A percentile compares a stretch with the other conserved stretches of the same genome.
These are phyloP conservation scores for Russula foetens DNA, from an alignment of 768 basidiomycete genomes.

Conservation along the genomic window DNA sequence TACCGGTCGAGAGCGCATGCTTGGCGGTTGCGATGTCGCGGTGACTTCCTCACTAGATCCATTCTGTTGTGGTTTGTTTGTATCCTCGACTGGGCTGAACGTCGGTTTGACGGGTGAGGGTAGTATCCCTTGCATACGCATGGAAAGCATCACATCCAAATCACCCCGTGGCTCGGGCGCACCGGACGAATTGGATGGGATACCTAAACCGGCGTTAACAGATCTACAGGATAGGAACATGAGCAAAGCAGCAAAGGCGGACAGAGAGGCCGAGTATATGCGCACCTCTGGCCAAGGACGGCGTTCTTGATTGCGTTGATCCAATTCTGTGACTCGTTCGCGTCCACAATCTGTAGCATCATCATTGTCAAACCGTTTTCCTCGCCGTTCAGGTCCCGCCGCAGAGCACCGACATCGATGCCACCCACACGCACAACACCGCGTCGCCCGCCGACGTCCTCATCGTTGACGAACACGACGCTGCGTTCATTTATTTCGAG, in stretches of 20 bases:
- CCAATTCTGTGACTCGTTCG: constrained; percentile 63
- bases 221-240: constrained; percentile 36
- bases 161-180: constrained; percentile 65
- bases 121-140: constrained; percentile 59
- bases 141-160: constrained; percentile 77
- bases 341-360: constrained; percentile 59
- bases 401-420: constrained; percentile 43
- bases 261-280: background rate
- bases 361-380: constrained; percentile 53
- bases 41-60: background rate
- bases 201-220: constrained; percentile 57
- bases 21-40: constrained; percentile 22
- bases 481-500: constrained; percentile 71
- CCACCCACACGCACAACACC: constrained; percentile 65
- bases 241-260: background rate
- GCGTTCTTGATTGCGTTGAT: constrained; percentile 65
- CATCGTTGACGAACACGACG: constrained; percentile 65
- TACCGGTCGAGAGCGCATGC: constrained; percentile 23
- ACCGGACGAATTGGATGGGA: constrained; percentile 33
- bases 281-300: constrained; percentile 63
- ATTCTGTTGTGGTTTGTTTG: background rate
- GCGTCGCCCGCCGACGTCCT: constrained; percentile 36
- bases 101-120: constrained; percentile 26
- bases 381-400: constrained; percentile 28
- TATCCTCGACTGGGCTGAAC: constrained; percentile 10